Evolutionary conservation across 2,329 filamentous ascomycete genomes (phyloP).

Genomic region (Dothistroma septosporum): DNA sequence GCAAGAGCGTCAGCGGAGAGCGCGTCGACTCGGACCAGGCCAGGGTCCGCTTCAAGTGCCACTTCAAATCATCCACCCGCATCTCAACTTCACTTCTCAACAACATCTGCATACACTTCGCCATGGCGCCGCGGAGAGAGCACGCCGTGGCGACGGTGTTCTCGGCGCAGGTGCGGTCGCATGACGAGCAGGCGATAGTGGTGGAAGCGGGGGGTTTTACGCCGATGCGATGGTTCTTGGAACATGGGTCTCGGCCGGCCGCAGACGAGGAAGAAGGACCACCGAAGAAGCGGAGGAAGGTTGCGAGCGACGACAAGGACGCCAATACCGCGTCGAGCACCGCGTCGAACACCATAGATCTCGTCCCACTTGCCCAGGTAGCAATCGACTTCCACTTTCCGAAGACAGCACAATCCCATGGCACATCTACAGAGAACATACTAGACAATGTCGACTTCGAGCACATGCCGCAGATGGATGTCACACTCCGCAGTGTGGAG

Average conservation of each 20-base stretch:
- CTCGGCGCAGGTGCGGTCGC: constrained; percentile 26
- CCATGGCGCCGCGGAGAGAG: constrained; percentile 20
- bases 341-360: neutral
- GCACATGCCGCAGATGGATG: constrained; percentile 13
- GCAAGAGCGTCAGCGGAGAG: too few species aligned
- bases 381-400: constrained; percentile 31
- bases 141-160: constrained; percentile 25
- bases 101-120: neutral
- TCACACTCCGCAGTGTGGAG: constrained; percentile 21
- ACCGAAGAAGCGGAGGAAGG: constrained; percentile 26
- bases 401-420: constrained; percentile 14
- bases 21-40: neutral
- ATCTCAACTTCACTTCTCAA: neutral
- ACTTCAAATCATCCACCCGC: neutral
- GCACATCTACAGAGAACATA: constrained; percentile 11
- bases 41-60: neutral
- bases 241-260: constrained; percentile 17
- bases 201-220: constrained; percentile 33
- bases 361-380: constrained; percentile 27
- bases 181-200: constrained; percentile 27
- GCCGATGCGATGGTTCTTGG: constrained; percentile 32
- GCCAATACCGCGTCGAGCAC: neutral
- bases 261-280: constrained; percentile 18
- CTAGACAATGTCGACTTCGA: constrained; percentile 24
- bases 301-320: neutral